Conservation (phyloP, 108 stramenopile species). For the Skeletonema costatum region DNA sequence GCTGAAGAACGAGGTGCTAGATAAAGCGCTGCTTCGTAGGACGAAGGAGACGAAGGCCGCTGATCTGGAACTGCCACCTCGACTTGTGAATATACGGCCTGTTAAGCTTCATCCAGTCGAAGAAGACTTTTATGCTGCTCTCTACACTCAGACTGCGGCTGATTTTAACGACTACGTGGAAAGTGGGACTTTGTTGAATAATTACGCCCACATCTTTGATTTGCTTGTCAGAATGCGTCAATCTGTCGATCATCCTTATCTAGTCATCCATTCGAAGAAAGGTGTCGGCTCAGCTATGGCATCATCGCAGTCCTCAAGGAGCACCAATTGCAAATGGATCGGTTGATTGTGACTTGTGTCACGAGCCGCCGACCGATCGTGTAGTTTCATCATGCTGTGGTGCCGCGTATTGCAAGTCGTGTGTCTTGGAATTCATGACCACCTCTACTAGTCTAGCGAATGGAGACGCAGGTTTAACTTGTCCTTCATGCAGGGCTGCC, state of each 20-base stretch:
- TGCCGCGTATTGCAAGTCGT: conserved; percentile 76
- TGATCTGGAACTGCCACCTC: conserved; percentile 95
- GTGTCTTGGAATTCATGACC: conserved; percentile 84
- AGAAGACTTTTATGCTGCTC: conserved; percentile 95
- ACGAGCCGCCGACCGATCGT: conserved; percentile 78
- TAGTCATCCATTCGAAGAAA: conserved; percentile 74
- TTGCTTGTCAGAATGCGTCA: conserved; percentile 96
- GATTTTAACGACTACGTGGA: conserved; percentile 95
- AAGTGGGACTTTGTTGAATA: conserved; percentile 94
- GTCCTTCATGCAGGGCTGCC: conserved; percentile 78
- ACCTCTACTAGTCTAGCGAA: conserved; percentile 44
- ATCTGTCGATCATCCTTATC: conserved; percentile 98
- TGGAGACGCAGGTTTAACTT: conserved; percentile 43
- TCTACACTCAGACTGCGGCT: conserved; percentile 96
- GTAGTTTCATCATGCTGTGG: conserved; percentile 82
- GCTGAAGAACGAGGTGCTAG: conserved; percentile 74
- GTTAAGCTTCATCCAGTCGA: conserved; percentile 89
- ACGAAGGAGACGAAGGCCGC: conserved; percentile 94
- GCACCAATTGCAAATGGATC: conserved; percentile 68
- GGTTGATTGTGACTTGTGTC: conserved; percentile 78
- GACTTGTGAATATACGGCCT: conserved; percentile 81
- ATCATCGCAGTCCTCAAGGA: conserved; percentile 8
- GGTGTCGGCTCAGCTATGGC: conserved; percentile 9
- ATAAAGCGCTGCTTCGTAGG: conserved; percentile 91
- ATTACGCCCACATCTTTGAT: conserved; percentile 98